Evolutionary conservation across 768 basidiomycete genomes (phyloP).

Genomic region (Pholiota conissans): DNA sequence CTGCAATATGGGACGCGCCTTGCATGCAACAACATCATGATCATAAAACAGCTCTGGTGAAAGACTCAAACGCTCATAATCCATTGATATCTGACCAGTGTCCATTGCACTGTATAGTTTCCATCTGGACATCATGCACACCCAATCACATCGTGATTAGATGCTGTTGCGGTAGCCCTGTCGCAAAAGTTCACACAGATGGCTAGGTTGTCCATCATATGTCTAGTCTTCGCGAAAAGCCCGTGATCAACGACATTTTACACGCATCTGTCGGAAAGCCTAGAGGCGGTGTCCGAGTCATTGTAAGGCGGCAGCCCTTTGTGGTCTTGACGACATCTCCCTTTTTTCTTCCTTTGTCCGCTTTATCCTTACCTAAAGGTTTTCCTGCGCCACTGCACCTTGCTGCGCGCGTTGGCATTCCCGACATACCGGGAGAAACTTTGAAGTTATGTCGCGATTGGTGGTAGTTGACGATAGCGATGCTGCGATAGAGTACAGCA

Average conservation of each 20-base stretch:
- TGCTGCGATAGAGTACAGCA: background rate
- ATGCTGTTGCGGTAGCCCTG: background rate
- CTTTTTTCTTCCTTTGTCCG: background rate
- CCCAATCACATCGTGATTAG: too few species aligned
- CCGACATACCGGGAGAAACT: background rate
- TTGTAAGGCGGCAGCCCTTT: background rate
- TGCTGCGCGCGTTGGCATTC: background rate
- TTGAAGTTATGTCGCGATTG: conserved; percentile 1
- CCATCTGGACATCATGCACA: too few species aligned
- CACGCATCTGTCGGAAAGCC: background rate
- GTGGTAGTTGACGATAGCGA: conserved; percentile 1
- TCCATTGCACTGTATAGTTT: too few species aligned
- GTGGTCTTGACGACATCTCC: background rate
- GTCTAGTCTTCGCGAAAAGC: background rate
- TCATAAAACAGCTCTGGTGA: background rate
- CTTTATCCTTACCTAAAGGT: too few species aligned
- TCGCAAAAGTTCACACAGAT: background rate
- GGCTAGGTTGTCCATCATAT: background rate
- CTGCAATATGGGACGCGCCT: background rate
- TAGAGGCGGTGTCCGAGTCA: background rate
- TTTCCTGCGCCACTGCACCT: too few species aligned
- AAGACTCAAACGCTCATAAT: too few species aligned
- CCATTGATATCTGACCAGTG: too few species aligned
- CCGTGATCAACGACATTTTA: background rate
- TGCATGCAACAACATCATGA: background rate